Evolutionary conservation across 2,329 filamentous ascomycete species (phyloP), one percentile per base, ranked within the genome.

Genomic region (Phialocephala sp.): DNA sequence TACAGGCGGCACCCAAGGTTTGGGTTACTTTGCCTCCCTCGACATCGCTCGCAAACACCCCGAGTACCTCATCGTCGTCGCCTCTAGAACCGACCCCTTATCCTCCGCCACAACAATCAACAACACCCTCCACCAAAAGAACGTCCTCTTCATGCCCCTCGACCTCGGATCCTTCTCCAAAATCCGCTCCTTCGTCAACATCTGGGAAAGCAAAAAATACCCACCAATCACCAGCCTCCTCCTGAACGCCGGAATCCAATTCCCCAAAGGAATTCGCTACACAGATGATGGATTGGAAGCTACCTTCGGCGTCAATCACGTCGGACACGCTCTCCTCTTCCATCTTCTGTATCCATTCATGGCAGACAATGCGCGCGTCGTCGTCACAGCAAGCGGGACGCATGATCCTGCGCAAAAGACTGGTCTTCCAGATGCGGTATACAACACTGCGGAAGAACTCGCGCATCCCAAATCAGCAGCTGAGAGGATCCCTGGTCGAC

Each of bases 321-420:
- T 85, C 50, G 83, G 83, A 5, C 82, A 86, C 68, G 79, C 82
- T 15, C 73, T 85, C 1, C 78, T 86, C 0, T 82, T 83, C 70
- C 80, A 81, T 62, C 78, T 85, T 3, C 76, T 86, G 2, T 73
- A 73, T 3, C 78, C 81, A 0, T 59, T 76, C 52, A 73, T 83
- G 8, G 78, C 78, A 2, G 58, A 70, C 0, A 72, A 78, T 5
- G 79, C 79, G 2, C 78, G 82, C 0, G 77, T 86, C 54, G 74
- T 85, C 20, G 64, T 85, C 45, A 80, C 79, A 0, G 72, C 80
- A 2, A 82, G 79, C 68, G 80, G 79, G 22, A 80, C 79, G 0
- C 84, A 86, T 68, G 82, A 85, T 64, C 82, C 82, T 2, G 78
- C 74, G 0, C 75, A 80, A 59, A 80, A 80, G 55, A 73, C 71